These are phyloP conservation scores for Hygrocybe coccinea DNA, from an alignment of 768 basidiomycete species.

Conservation along the genomic window DNA sequence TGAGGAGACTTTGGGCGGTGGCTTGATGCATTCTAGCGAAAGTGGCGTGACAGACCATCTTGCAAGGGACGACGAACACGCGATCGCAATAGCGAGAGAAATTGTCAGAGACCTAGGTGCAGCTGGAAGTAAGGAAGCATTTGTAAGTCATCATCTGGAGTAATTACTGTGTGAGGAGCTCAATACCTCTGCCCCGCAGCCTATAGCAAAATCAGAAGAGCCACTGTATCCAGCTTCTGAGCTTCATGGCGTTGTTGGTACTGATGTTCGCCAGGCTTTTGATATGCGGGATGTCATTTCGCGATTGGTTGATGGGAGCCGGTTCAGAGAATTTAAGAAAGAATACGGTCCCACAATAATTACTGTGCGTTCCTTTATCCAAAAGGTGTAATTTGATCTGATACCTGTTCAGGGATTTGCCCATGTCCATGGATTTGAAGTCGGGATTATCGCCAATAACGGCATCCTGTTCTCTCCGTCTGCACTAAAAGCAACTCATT, in stretches of 20 bases:
- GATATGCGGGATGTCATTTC: slow-evolving; percentile 95
- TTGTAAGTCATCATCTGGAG: slow-evolving; percentile 36
- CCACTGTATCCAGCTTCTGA: slow-evolving; percentile 80
- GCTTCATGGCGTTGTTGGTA: slow-evolving; percentile 87
- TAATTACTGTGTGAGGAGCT: background rate
- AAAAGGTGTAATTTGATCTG: background rate
- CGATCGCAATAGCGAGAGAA: slow-evolving; percentile 70
- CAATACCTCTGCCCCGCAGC: slow-evolving; percentile 34
- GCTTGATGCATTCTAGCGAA: slow-evolving; percentile 85
- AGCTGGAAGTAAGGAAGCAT: slow-evolving; percentile 46
- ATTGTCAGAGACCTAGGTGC: slow-evolving; percentile 74
- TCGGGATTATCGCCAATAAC: slow-evolving; percentile 92
- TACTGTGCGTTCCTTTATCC: slow-evolving; percentile 49
- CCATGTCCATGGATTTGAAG: slow-evolving; percentile 80
- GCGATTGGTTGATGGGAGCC: slow-evolving; percentile 84
- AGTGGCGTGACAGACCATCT: slow-evolving; percentile 90
- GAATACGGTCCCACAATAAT: slow-evolving; percentile 90
- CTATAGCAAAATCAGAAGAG: slow-evolving; percentile 54
- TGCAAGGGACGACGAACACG: slow-evolving; percentile 80
- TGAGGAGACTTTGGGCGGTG: slow-evolving; percentile 88
- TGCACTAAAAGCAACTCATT: slow-evolving; percentile 90
- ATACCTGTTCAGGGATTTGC: slow-evolving; percentile 64
- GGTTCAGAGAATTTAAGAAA: slow-evolving; percentile 92
- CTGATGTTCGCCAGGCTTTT: slow-evolving; percentile 81
- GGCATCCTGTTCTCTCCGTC: slow-evolving; percentile 93